A percentile compares a stretch with the other conserved stretches of the same genome.
Conservation (phyloP, 208 protist genomes). For the Leishmania major region DNA sequence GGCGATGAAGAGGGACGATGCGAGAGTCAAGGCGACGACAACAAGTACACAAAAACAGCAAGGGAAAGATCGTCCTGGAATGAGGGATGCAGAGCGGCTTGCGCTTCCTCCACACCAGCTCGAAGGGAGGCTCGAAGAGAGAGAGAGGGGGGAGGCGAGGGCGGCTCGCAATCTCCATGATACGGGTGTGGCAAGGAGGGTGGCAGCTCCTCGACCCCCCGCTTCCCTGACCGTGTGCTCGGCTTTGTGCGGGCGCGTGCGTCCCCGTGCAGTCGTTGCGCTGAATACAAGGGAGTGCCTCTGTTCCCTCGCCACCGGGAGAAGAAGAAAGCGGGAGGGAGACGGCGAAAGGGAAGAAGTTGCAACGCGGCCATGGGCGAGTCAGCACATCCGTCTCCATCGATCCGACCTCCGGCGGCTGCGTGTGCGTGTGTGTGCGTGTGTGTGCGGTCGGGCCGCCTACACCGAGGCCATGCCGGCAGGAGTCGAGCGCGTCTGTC, state of each 20-base stretch:
- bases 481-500: not conserved
- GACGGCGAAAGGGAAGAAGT: not conserved
- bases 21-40: not conserved
- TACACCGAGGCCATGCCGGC: not conserved
- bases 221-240: not conserved
- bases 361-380: not conserved
- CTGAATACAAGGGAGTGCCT: not conserved
- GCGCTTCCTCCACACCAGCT: not conserved
- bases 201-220: not conserved
- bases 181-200: not conserved
- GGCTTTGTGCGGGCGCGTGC: not conserved
- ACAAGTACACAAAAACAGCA: not conserved
- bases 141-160: not conserved
- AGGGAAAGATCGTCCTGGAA: not conserved
- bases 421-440: not conserved
- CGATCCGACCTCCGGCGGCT: not conserved
- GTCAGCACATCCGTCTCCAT: not conserved
- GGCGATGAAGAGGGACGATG: no score
- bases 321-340: not conserved
- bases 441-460: no score
- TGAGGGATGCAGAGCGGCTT: not conserved
- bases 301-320: not conserved
- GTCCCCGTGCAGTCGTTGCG: not conserved
- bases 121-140: not conserved
- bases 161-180: not conserved